Conservation (phyloP, 2,329 filamentous ascomycete genomes). For the Phoma sp. region DNA sequence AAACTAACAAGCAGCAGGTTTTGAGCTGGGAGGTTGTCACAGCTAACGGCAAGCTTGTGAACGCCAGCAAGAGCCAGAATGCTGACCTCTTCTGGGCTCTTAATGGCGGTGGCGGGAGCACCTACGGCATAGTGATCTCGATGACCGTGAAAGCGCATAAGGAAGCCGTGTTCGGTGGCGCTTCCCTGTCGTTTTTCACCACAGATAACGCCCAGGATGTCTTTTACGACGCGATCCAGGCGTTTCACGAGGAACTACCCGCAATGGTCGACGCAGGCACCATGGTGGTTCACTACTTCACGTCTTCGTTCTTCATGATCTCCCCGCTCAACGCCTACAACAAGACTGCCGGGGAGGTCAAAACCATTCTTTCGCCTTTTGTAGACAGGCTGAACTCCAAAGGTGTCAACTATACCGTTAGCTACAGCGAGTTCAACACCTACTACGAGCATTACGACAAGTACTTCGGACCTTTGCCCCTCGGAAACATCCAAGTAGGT, state of each 20-base stretch:
- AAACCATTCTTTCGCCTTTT: conserved; percentile 26
- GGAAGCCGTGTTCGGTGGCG: conserved; percentile 23
- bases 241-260: conserved; percentile 27
- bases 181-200: conserved; percentile 20
- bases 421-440: conserved; percentile 19
- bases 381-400: conserved; percentile 18
- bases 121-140: conserved; percentile 33
- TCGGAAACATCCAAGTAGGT: conserved; percentile 28
- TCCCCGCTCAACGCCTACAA: conserved; percentile 31
- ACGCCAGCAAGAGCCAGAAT: conserved; percentile 22
- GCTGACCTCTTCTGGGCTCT: conserved; percentile 40
- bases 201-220: conserved; percentile 17
- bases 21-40: conserved; percentile 33
- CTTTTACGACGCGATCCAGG: conserved; percentile 28
- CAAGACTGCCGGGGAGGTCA: conserved; percentile 20
- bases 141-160: conserved; percentile 31
- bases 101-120: conserved; percentile 36
- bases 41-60: conserved; percentile 26
- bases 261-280: conserved; percentile 28
- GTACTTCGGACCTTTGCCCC: conserved; percentile 30
- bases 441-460: conserved; percentile 35
- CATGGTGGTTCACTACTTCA: conserved; percentile 27
- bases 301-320: conserved; percentile 23
- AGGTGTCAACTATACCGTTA: conserved; percentile 20
- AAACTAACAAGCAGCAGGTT: conserved; percentile 3